These are phyloP conservation scores for Halocafeteria seosinensis DNA, from an alignment of 108 stramenopile species.

Conservation along the genomic window DNA sequence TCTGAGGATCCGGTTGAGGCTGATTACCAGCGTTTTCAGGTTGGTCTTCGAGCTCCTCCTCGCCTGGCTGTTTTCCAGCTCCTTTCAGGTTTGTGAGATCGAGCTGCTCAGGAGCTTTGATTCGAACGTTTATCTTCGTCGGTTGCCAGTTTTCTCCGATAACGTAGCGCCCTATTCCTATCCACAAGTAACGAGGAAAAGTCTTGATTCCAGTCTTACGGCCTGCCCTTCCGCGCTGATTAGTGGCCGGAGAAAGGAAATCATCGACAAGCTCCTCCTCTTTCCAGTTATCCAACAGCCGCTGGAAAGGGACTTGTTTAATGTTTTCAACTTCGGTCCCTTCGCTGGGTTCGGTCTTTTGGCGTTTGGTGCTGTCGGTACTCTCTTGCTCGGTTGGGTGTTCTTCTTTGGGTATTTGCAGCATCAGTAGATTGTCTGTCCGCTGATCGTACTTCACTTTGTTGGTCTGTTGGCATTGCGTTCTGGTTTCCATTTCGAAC, in stretches of 20 bases:
- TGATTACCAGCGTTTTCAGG: conserved; percentile 11
- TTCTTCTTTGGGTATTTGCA: conserved; percentile 74
- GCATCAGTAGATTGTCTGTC: too few species aligned
- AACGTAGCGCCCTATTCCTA: conserved; percentile 78
- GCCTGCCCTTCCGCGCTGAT: conserved; percentile 25
- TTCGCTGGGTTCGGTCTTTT: too few species aligned
- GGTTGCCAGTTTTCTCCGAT: conserved; percentile 75
- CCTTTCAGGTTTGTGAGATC: conserved; percentile 50
- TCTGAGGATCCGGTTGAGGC: conserved; percentile 48
- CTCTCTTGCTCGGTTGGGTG: too few species aligned
- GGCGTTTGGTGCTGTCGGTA: too few species aligned
- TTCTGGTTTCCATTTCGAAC: conserved; percentile 50
- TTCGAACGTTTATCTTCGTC: conserved; percentile 73
- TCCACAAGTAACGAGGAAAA: conserved; percentile 76
- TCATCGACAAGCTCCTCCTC: conserved; percentile 47
- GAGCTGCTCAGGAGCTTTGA: conserved; percentile 69
- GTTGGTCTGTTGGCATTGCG: conserved; percentile 42
- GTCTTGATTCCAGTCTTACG: conserved; percentile 38
- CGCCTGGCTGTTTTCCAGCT: conserved; percentile 58
- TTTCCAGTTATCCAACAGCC: conserved; percentile 63
- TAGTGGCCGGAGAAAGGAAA: conserved; percentile 47
- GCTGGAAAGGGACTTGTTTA: conserved; percentile 55
- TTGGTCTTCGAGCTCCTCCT: conserved; percentile 36
- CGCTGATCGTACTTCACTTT: conserved; percentile 31
- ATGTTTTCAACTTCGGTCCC: too few species aligned